A percentile compares a stretch with the other conserved stretches of the same genome.
Conservation (phyloP, 192 early-diverging fungal genomes). For the Pecoramyces ruminantium region DNA sequence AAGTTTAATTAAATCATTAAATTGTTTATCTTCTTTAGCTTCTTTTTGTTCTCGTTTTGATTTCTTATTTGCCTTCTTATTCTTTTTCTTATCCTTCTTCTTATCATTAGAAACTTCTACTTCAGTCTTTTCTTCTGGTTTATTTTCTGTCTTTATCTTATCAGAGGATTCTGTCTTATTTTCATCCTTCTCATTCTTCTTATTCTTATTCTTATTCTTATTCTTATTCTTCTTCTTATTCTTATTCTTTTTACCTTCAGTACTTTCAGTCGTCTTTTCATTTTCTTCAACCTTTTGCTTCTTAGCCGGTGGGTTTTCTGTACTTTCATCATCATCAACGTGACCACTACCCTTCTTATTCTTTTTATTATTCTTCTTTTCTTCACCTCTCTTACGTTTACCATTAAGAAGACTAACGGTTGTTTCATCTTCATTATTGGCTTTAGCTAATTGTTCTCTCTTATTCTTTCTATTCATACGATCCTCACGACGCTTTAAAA, state of each 20-base stretch:
- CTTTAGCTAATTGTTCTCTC: background rate
- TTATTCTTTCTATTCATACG: conserved; percentile 1
- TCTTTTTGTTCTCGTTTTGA: background rate
- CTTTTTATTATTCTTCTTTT: background rate
- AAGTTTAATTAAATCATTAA: background rate
- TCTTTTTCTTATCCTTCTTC: background rate
- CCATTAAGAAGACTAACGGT: background rate
- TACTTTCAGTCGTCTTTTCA: background rate
- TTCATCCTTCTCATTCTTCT: background rate
- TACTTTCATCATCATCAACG: background rate
- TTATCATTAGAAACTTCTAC: background rate
- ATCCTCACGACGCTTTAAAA: conserved; percentile 53
- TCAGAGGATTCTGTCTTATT: background rate
- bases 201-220: background rate
- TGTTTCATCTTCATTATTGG: background rate
- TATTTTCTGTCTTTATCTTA: background rate
- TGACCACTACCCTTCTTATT: background rate
- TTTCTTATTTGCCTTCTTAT: background rate
- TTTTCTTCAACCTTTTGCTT: background rate
- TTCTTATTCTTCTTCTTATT: background rate
- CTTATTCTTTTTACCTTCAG: background rate
- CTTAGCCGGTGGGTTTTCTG: background rate
- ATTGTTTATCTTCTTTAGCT: background rate
- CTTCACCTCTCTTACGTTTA: background rate
- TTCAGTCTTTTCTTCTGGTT: background rate